Conservation (phyloP, 192 early-diverging fungal species). For the Jimgerdemannia flammicorona region DNA sequence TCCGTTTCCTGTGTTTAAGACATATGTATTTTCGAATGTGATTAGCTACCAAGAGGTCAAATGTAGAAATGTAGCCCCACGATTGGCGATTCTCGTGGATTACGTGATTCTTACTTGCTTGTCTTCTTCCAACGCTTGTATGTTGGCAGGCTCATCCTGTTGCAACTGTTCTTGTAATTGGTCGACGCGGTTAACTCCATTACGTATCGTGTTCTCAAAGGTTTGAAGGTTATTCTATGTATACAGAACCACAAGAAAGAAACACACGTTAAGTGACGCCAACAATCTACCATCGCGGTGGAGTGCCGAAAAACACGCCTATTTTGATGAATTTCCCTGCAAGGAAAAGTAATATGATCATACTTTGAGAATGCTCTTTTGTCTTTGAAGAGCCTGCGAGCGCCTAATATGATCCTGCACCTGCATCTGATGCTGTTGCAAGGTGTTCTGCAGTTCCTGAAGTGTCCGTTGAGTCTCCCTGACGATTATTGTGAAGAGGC, state of each 20-base stretch:
- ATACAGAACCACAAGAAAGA: not conserved
- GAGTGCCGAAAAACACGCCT: no score
- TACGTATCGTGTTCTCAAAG: not conserved
- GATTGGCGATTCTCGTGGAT: not conserved
- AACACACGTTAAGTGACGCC: not conserved
- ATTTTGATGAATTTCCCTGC: no score
- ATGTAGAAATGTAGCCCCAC: no score
- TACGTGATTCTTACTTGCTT: conserved; percentile 12
- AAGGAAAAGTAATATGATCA: not conserved
- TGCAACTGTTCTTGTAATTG: conserved; percentile 29
- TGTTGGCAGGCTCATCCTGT: conserved; percentile 61
- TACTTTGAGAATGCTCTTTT: not conserved
- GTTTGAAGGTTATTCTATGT: not conserved
- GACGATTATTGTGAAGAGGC: conserved; percentile 15
- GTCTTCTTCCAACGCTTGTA: conserved; percentile 53
- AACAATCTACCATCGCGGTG: no score
- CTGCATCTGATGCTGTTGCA: conserved; percentile 18
- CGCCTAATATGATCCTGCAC: conserved; percentile 30
- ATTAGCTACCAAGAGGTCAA: no score
- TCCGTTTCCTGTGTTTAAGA: conserved; percentile 42
- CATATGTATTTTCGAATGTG: not conserved
- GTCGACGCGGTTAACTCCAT: not conserved
- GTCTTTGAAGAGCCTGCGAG: not conserved
- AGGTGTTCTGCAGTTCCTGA: conserved; percentile 28
- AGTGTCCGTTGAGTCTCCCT: conserved; percentile 28